Evolutionary conservation across 139 green algal species (phyloP), one percentile per base, ranked within the genome.

Genomic region (Eudorina sp.): DNA sequence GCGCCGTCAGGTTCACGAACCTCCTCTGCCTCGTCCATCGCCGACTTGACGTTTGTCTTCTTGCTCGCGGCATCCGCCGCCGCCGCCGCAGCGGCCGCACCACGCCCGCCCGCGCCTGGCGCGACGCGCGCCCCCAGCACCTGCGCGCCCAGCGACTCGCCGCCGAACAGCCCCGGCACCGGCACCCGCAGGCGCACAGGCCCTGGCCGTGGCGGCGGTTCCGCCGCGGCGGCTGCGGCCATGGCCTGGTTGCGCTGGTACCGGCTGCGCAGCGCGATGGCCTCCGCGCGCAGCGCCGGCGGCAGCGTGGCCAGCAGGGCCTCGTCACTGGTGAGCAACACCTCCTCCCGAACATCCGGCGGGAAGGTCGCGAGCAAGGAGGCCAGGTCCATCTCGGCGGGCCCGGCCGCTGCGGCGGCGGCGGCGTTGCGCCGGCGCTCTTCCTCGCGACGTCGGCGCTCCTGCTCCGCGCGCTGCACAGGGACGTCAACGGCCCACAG

Each of bases 321-420:
- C 41, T 97, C 95, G n/a, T 96, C 96, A 21, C 91, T 13, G n/a
- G 89, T 93, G 21, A 95, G 83, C 58, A 95, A 85, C 60, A 94
- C 94, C 79, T 99, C 97, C 60, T 98, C 96, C 13, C 97, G 90
- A 84, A 99, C 94, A 38, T 99, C 97, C 2, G 95, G 92, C 27
- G 97, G 96, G 89, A 99, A 98, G 73, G 90, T 96, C 45, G 97
- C 96, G 16, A 99, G 91, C 76, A 98, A 89, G 36, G 94, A 94
- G 11, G 96, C 96, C 38, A 97, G 94, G 91, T 99, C 97, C 85
- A 97, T 90, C 43, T 98, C 96, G 5, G 90, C 88, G n/a, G 86
- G 89, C 16, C 83, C 83, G 14, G 68, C 68, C 1, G n/a, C 69
- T n/a, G 68, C 66, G 51, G 83, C 68, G 34, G 66, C 82, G 48